phyloP scores from a whole-genome alignment of 192 early-diverging fungal genomes.

The Umbelopsis vinacea region DNA sequence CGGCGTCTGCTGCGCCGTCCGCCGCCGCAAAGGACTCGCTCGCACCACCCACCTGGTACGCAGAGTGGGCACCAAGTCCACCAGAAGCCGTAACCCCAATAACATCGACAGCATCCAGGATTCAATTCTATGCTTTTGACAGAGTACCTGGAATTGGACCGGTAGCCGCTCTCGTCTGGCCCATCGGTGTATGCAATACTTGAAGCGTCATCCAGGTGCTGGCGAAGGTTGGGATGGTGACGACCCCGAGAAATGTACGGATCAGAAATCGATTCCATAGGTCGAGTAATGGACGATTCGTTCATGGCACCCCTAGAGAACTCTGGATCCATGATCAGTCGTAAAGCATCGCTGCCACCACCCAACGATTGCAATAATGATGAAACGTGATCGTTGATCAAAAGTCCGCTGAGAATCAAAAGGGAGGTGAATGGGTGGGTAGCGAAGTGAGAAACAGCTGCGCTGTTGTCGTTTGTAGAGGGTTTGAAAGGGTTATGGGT shows the following conservation, averaged over 20 bases:
- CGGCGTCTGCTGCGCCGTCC: background rate
- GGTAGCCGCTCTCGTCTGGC: constrained; percentile 10
- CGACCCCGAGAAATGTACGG: constrained; percentile 9
- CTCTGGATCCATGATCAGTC: constrained; percentile 23
- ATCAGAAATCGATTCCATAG: constrained; percentile 19
- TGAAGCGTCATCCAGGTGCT: constrained; percentile 7
- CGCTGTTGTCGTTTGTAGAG: background rate
- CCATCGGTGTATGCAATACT: constrained; percentile 7
- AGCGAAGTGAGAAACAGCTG: constrained; percentile 6
- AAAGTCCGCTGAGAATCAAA: constrained; percentile 15
- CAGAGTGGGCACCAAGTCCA: constrained; percentile 23
- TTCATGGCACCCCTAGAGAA: constrained; percentile 13
- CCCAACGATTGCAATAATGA: constrained; percentile 20
- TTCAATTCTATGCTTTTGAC: constrained; percentile 28
- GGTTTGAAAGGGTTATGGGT: constrained; percentile 9
- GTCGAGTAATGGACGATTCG: constrained; percentile 5
- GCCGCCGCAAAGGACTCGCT: constrained; percentile 1
- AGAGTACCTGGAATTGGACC: constrained; percentile 17
- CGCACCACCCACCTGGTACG: constrained; percentile 26
- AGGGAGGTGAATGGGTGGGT: constrained; percentile 16
- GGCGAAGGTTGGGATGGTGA: constrained; percentile 17
- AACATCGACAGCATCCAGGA: constrained; percentile 20
- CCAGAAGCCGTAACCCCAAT: constrained; percentile 21
- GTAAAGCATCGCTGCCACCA: constrained; percentile 22
- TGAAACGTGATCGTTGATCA: constrained; percentile 24